phyloP scores from a whole-genome alignment of 192 early-diverging fungal species.

The Rhizophlyctis rosea region DNA sequence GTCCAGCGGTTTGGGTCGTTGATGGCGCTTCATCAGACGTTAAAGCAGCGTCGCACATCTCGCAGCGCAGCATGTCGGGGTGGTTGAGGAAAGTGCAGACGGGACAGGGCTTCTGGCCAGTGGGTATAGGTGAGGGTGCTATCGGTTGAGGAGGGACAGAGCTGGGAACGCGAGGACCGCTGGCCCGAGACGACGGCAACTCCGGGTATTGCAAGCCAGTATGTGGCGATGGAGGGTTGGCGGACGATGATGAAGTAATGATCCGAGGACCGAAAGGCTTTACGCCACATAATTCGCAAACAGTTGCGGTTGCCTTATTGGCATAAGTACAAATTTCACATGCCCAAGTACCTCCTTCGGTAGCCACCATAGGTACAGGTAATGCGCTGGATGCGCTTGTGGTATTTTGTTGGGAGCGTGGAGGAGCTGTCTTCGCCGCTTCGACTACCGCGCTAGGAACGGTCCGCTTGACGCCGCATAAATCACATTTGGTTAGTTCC shows the following conservation, averaged over 20 bases:
- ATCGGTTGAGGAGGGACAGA: conserved; percentile 7
- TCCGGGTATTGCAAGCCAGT: not conserved
- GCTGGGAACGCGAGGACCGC: too few species aligned
- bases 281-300: conserved; percentile 63
- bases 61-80: conserved; percentile 71
- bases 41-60: conserved; percentile 78
- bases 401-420: conserved; percentile 19
- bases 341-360: too few species aligned
- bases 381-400: too few species aligned
- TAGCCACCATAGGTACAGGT: too few species aligned
- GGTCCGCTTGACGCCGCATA: conserved; percentile 28
- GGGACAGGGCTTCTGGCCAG: conserved; percentile 53
- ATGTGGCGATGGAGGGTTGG: not conserved
- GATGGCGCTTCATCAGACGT: conserved; percentile 1
- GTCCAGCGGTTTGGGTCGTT: too few species aligned
- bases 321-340: conserved; percentile 53
- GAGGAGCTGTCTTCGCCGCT: too few species aligned
- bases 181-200: not conserved
- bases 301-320: conserved; percentile 35
- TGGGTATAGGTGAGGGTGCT: conserved; percentile 10
- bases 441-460: too few species aligned
- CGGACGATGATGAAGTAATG: not conserved
- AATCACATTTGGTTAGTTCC: conserved; percentile 7
- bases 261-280: not conserved
- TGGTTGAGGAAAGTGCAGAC: conserved; percentile 90